phyloP scores from a whole-genome alignment of 305 asterid genomes.

The Caryopteris hybrid region DNA sequence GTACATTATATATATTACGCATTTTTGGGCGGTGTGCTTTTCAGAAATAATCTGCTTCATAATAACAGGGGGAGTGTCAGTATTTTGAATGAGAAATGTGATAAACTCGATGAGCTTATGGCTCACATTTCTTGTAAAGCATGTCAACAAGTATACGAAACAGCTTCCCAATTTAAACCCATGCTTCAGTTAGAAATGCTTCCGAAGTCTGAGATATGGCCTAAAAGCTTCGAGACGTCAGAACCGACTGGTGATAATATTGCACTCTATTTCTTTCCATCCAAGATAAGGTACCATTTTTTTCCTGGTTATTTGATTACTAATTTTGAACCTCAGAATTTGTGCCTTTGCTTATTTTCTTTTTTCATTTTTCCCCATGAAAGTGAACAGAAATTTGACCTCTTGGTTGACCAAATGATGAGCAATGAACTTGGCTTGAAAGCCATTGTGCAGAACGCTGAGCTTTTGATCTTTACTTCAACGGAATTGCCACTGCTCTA shows the following conservation, averaged over 20 bases:
- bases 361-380: neutral
- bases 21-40: neutral
- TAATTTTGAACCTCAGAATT: neutral
- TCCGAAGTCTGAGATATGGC: constrained; percentile 39
- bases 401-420: constrained; percentile 36
- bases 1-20: neutral
- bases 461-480: constrained; percentile 54
- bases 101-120: constrained; percentile 23
- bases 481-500: constrained; percentile 38
- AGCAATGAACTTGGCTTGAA: constrained; percentile 37
- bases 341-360: neutral
- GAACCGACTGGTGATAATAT: constrained; percentile 38
- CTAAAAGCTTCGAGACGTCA: constrained; percentile 30
- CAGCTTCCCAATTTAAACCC: constrained; percentile 27
- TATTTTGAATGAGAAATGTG: constrained; percentile 22
- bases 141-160: constrained; percentile 33
- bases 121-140: constrained; percentile 51
- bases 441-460: constrained; percentile 39
- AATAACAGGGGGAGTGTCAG: constrained; percentile 46
- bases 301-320: neutral
- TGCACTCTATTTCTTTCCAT: constrained; percentile 62
- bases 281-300: constrained; percentile 34
- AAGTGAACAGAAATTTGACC: constrained; percentile 31
- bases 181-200: constrained; percentile 31
- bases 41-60: neutral